Base-by-base conservation (phyloP, 345 rosid genomes). In the Citrus mangshanensis region DNA sequence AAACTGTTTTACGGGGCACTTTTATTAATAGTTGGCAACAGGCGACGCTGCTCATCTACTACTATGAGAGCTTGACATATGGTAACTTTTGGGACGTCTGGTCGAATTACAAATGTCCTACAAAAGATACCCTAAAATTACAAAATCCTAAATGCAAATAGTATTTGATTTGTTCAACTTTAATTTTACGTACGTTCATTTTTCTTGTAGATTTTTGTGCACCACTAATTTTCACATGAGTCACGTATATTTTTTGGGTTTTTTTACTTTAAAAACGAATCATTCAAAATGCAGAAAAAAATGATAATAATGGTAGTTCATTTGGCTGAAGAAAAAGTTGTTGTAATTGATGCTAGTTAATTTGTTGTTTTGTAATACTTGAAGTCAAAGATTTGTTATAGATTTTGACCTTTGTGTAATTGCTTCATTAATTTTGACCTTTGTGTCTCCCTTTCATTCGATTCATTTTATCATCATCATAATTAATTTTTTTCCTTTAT, bases 31-130 rank as follows among this genome's bases (percentile, higher is more conserved):
- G 24, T 19, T 16, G 60, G 51, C 5, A 13, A 13, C 12, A 2
- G 27, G 37, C n/a, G 71, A 34, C 21, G 78, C 75, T 68, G 40
- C 56, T 70, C 37, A 7, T 68, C 35, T 30, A 25, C 30, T 37
- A 34, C 35, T 0, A 51, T 4, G 55, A 76, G 42, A 76, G 55
- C 61, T 67, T 68, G 87, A 85, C 87, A 81, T 69, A 58, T 81
- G 86, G 81, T 84, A 81, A 55, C 8, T n/a, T 46, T 68, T 51
- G 51, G 30, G 28, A n/a, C 30, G 51, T 22, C n/a, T 12, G 51
- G 13, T 13, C 5, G 18, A 46, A 10, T 46, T 12, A 42, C 51
- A 42, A 42, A 9, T 40, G 13, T 40, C 16, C 16, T 42, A 10
- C 16, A 12, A 12, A 42, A 72, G 13, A 34, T 16, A 71, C 76